phyloP scores from a whole-genome alignment of 2,329 filamentous ascomycete species.

The Talaromyces sp. region DNA sequence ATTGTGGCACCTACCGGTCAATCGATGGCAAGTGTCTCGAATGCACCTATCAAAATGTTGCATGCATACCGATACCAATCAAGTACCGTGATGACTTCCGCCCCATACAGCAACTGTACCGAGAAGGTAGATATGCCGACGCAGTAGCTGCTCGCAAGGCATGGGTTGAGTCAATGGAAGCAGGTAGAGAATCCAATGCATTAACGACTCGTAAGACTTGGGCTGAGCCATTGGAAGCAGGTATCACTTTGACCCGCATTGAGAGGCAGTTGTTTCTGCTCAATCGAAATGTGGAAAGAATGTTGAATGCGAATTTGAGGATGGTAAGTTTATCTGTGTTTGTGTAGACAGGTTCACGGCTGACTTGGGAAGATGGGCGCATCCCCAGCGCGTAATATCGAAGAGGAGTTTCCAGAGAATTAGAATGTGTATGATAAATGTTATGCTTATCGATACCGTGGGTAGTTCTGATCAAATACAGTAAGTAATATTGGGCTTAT shows the following conservation, averaged over 20 bases:
- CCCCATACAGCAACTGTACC: background rate
- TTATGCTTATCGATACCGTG: background rate
- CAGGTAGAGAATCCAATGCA: background rate
- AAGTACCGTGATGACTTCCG: background rate
- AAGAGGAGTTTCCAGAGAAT: background rate
- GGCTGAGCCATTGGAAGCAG: background rate
- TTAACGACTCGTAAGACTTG: background rate
- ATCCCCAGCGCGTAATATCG: background rate
- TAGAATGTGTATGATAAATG: background rate
- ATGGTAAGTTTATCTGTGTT: background rate
- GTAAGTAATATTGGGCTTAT: background rate
- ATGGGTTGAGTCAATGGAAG: background rate
- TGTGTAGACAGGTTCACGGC: background rate
- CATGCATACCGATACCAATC: background rate
- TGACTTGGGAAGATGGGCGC: background rate
- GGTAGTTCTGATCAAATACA: background rate
- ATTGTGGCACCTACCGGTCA: background rate
- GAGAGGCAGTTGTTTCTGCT: background rate
- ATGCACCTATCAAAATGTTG: background rate
- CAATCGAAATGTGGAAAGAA: background rate
- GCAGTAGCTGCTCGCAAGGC: background rate
- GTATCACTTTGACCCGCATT: background rate
- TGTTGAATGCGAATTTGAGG: background rate
- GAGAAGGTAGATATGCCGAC: background rate
- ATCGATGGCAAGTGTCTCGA: background rate